phyloP scores from a whole-genome alignment of 331 rosid species.

The Malus hybrid region DNA sequence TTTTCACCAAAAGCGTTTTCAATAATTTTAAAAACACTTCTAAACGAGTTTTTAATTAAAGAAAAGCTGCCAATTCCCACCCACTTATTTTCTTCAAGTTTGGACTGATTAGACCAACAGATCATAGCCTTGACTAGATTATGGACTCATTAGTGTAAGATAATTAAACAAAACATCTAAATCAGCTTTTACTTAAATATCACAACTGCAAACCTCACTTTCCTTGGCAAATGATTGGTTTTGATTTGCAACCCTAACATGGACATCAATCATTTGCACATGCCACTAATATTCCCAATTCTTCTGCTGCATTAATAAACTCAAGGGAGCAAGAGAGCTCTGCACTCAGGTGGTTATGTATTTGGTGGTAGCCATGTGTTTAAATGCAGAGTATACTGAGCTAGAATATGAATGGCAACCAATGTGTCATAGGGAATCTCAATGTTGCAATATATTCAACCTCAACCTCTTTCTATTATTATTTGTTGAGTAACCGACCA shows the following conservation, averaged over 20 bases:
- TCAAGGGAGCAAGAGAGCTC: not conserved
- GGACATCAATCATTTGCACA: constrained; percentile 69
- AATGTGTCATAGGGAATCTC: constrained; percentile 36
- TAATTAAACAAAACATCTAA: constrained; percentile 9
- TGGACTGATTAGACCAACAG: constrained; percentile 33
- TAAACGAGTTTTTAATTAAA: constrained; percentile 6
- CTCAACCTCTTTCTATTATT: constrained; percentile 8
- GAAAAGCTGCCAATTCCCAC: not conserved
- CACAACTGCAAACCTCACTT: constrained; percentile 45
- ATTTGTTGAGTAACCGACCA: not conserved
- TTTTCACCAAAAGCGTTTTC: not conserved
- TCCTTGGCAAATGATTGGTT: constrained; percentile 41
- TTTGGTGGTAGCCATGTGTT: constrained; percentile 53
- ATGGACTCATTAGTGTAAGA: constrained; percentile 14
- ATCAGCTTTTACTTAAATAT: constrained; percentile 14
- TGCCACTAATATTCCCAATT: constrained; percentile 58
- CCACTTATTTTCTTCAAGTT: constrained; percentile 12
- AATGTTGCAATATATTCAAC: not conserved
- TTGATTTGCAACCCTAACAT: constrained; percentile 26
- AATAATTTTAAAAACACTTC: no score
- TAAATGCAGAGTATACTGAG: constrained; percentile 12
- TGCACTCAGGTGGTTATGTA: constrained; percentile 25
- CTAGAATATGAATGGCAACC: constrained; percentile 17
- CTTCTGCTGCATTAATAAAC: constrained; percentile 10
- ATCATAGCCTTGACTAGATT: constrained; percentile 35